Base-by-base conservation (phyloP, 2,329 filamentous ascomycete genomes). In the Biscogniauxia sp. region DNA sequence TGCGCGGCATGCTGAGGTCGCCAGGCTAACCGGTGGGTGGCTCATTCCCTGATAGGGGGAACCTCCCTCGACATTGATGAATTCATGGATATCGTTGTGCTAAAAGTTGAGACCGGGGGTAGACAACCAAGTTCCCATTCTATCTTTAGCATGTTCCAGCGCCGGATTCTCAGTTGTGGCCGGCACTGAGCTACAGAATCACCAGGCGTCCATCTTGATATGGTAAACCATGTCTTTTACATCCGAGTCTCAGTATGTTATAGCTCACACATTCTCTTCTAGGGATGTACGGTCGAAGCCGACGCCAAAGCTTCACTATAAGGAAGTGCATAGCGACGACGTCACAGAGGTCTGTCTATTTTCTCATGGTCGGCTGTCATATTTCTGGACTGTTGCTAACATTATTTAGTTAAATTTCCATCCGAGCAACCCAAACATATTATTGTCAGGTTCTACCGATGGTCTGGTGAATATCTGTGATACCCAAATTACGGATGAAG, bases 401-500 rank as follows among this genome's bases (percentile, higher is more conserved):
- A 63, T 66, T n/a, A 69, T 69, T 55, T 71, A 86, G 79, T 75
- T 88, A 1, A 79, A 81, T 70, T 87, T 88, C 68, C 87, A 91
- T 73, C 87, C 88, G 0, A 77, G 75, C 2, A 78, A 84, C 54
- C 80, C 84, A 0, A 80, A 83, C 52, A 78, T 90, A 17, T 82
- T 94, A 5, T 80, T 94, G 11, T 92, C 90, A 1, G 90, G 89
- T 51, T 92, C 89, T 45, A 94, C 90, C 15, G 91, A 95, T 74
- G 90, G 90, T 6, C 83, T 94, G 1, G 83, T 94, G 68, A 93
- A 90, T 70, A 79, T 94, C 53, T 91, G 89, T 75, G 88, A 95
- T 76, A 89, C 85, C 19, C 81, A 82, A 54, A 82, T 91, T 60
- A 76, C 80, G 19, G 88, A 91, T 66, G 91, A 94, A 75, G 91